A percentile compares a stretch with the other conserved stretches of the same genome.
Evolutionary conservation across 1,284 basidiomycete species (phyloP).

Genomic region (Schizophyllum commune): DNA sequence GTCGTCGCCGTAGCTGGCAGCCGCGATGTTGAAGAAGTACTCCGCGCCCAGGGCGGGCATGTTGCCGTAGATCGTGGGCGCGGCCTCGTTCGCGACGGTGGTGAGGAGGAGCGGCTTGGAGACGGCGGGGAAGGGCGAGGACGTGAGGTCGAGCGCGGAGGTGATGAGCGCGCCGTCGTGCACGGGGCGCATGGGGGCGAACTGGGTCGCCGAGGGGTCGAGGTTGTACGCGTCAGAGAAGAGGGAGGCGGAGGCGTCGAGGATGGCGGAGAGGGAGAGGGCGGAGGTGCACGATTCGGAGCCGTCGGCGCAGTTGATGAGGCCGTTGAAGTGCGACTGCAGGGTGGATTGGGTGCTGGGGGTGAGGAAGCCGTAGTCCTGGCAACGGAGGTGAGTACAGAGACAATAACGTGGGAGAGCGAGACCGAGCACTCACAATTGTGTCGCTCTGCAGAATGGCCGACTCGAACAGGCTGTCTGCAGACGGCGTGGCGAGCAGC

Average conservation of each 20-base stretch:
- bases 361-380: constrained; percentile 71
- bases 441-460: constrained; percentile 83
- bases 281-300: constrained; percentile 44
- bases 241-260: constrained; percentile 40
- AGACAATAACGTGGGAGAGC: not conserved
- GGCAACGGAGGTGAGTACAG: not conserved
- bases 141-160: constrained; percentile 47
- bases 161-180: constrained; percentile 53
- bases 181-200: constrained; percentile 56
- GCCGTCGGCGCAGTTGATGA: constrained; percentile 35
- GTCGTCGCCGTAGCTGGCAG: constrained; percentile 38
- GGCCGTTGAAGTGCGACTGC: constrained; percentile 43
- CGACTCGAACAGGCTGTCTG: constrained; percentile 57
- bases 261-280: constrained; percentile 42
- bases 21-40: constrained; percentile 33
- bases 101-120: constrained; percentile 64
- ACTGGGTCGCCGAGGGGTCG: constrained; percentile 43
- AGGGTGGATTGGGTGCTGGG: constrained; percentile 45
- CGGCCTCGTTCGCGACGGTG: constrained; percentile 66
- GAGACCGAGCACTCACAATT: constrained; percentile 44
- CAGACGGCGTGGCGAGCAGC: constrained; percentile 60
- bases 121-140: constrained; percentile 41
- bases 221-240: constrained; percentile 30
- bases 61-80: constrained; percentile 42
- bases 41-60: constrained; percentile 30